Conservation (phyloP, 495 filamentous ascomycete genomes). For the Podospora appendiculata region DNA sequence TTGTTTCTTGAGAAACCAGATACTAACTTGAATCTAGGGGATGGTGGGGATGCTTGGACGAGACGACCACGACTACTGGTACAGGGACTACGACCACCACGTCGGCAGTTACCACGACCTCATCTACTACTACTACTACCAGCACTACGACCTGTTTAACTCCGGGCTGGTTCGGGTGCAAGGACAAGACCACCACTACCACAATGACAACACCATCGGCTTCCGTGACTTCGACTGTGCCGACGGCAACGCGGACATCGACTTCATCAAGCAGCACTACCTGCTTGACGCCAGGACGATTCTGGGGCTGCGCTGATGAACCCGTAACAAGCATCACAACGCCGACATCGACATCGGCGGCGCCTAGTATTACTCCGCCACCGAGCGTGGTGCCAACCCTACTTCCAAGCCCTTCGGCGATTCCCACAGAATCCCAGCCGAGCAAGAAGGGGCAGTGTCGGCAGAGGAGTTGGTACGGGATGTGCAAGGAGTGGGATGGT, state of each 20-base stretch:
- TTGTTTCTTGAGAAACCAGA: too few relatives aligned
- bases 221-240: constrained; percentile 10
- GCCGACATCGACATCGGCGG: constrained; percentile 15
- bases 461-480: constrained; percentile 32
- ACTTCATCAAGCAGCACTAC: constrained; percentile 27
- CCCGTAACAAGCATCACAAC: constrained; percentile 9
- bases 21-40: constrained; percentile 31
- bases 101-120: constrained; percentile 37
- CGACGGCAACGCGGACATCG: constrained; percentile 9
- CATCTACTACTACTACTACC: constrained; percentile 39
- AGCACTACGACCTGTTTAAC: constrained; percentile 37
- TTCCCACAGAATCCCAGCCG: constrained; percentile 12
- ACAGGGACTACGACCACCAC: constrained; percentile 27
- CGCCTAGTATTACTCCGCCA: constrained; percentile 25
- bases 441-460: constrained; percentile 22
- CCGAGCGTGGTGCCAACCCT: constrained; percentile 27
- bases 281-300: constrained; percentile 46
- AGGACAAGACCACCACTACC: constrained; percentile 34
- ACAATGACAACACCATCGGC: constrained; percentile 32
- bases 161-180: constrained; percentile 62
- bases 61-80: constrained; percentile 44
- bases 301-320: constrained; percentile 50
- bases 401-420: constrained; percentile 16
- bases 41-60: constrained; percentile 68
- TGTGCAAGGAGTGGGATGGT: constrained; percentile 32